Evolutionary conservation across 2,329 filamentous ascomycete genomes (phyloP).

Genomic region (Orbilia oligospora): DNA sequence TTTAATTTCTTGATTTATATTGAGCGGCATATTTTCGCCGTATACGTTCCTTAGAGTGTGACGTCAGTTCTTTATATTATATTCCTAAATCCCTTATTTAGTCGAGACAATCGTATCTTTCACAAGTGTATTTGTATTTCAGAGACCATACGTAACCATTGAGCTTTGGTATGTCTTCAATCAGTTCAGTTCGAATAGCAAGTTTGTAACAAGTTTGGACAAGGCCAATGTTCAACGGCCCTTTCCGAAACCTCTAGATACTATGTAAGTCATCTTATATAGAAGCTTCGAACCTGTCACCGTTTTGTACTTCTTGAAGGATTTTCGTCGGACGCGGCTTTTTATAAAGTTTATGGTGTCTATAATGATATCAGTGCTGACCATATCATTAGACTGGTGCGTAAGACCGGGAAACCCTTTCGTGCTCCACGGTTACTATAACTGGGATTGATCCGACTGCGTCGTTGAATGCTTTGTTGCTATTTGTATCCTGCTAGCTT

Average conservation of each 20-base stretch:
- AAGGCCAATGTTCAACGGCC: neutral
- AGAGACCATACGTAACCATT: no score
- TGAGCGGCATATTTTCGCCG: conserved; percentile 32
- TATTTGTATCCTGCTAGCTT: neutral
- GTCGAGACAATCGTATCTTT: no score
- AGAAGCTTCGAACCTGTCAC: neutral
- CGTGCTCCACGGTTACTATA: neutral
- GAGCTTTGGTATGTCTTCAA: no score
- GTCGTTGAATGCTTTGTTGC: neutral
- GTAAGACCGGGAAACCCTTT: neutral
- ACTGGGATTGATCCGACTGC: neutral
- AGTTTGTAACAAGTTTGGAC: no score
- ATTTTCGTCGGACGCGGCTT: neutral
- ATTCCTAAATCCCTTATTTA: conserved; percentile 13
- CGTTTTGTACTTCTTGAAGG: neutral
- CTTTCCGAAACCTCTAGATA: neutral
- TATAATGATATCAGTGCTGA: neutral
- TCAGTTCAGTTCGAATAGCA: no score
- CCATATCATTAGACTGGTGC: neutral
- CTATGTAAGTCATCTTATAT: neutral
- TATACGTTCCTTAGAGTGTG: conserved; percentile 37
- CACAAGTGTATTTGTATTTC: no score
- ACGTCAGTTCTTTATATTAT: conserved; percentile 10
- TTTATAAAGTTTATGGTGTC: no score
- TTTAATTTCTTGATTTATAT: conserved; percentile 15